Evolutionary conservation across 371 early-diverging fungal species (phyloP), one percentile per base, ranked within the genome.

Genomic region (Syncephalastrum racemosum): DNA sequence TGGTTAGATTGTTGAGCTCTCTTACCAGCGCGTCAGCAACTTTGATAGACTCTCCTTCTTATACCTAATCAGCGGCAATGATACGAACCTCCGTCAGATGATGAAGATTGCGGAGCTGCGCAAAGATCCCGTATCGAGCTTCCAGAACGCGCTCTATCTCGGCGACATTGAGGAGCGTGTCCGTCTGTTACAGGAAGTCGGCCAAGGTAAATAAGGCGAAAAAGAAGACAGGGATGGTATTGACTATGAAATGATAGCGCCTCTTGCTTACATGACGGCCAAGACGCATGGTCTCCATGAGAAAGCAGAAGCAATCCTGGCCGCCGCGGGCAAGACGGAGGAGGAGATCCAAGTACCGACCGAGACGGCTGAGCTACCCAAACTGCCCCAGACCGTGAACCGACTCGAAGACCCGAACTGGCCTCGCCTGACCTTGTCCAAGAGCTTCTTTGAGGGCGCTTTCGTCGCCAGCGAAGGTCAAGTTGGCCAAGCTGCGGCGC

Each of bases 21-120:
- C 90, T n/a, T 93, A 94, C 63, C 96, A 95, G 67, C 85, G 92
- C 43, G 80, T 87, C 54, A 90, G 93, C 71, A 88, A 90, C 67
- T 93, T 89, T 74, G 95, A 95, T 64, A 80, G 86, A 36, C 84
- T 98, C 45, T 93, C 95, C 10, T 95, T 97, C 86, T 76, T 97
- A 53, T 97, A 98, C 74, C 79, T 94, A 25, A 80, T 90, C 50
- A 92, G 91, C 6, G 98, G 98, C 42, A 91, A 93, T 63, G 69
- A 74, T 8, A 91, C 91, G 25, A 97, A 96, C 67, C 74, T 95
- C 50, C 79, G 75, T 54, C 94, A 93, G 71, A 94, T 97, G 95
- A 75, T 91, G 55, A 90, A 93, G 73, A 94, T 96, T 64, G 89
- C 95, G 4, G 88, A 90, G 56, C 77, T 87, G 25, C 83, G 93